These are phyloP conservation scores for Hapsidospora chrysogenum DNA, from an alignment of 495 filamentous ascomycete genomes.

Conservation along the genomic window DNA sequence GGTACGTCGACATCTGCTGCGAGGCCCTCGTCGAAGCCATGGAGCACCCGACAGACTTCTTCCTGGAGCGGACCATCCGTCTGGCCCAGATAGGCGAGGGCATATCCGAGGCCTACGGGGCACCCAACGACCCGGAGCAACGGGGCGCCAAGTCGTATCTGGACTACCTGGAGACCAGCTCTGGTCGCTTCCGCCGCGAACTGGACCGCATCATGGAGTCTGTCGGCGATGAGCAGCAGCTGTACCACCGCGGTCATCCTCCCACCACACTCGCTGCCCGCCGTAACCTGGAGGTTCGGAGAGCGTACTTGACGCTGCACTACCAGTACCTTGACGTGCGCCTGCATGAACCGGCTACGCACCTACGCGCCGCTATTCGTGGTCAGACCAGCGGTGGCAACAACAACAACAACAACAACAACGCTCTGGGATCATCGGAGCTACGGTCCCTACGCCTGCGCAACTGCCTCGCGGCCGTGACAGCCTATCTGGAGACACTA, in stretches of 20 bases:
- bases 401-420: too few species aligned
- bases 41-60: constrained; percentile 11
- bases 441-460: constrained; percentile 11
- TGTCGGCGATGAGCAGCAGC: constrained; percentile 9
- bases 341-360: constrained; percentile 14
- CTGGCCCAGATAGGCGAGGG: constrained; percentile 12
- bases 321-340: constrained; percentile 13
- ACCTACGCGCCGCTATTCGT: too few species aligned
- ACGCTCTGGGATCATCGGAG: constrained; percentile 2
- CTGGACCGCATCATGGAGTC: constrained; percentile 10
- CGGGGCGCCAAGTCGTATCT: constrained; percentile 4
- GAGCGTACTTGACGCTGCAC: constrained; percentile 12
- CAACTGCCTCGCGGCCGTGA: constrained; percentile 11
- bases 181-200: constrained; percentile 9
- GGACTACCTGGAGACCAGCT: constrained; percentile 5
- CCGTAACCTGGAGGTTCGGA: constrained; percentile 1
- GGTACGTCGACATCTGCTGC: constrained; percentile 11
- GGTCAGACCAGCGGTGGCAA: too few species aligned
- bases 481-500: constrained; percentile 7
- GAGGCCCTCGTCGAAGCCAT: constrained; percentile 8
- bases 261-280: background rate
- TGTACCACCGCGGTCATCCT: constrained; percentile 1
- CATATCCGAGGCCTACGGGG: constrained; percentile 8
- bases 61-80: constrained; percentile 12
- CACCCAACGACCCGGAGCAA: constrained; percentile 1